Base-by-base conservation (phyloP, 352 stramenopile species). In the Phytopythium litorale region DNA sequence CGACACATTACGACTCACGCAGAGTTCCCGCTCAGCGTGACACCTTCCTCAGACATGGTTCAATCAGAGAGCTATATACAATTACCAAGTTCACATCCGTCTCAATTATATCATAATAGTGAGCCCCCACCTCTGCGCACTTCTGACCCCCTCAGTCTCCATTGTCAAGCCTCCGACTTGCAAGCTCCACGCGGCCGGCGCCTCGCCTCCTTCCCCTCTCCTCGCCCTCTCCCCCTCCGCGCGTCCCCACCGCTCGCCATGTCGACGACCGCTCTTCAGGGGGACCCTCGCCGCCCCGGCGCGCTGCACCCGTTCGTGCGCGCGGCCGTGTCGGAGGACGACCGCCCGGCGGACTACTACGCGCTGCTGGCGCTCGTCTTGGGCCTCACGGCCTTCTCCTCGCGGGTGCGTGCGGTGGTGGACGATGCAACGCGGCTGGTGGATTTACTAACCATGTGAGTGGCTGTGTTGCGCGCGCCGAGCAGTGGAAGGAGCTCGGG, bases 231-330 rank as follows among this genome's bases (percentile, higher is more conserved):
- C 30, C 6, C 51, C n/a, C 33, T 33, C 35, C 35, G 35, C 12
- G 35, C 35, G 38, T 21, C 32, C 21, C 18, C 38, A 21, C n/a
- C 32, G 32, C 55, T 3, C 43, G 50, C 21, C 21, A 79, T 79
- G 72, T 62, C 72, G 33, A 62, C 23, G 55, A 67, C 64, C 25
- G 43, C 12, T 32, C 62, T 76, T 21, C 71, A 79, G 43, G 77
- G 82, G 60, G 81, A 92, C 56, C 81, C 80, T 45, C 77, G 76
- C 12, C 80, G 79, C 51, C 81, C 80, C n/a, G 73, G 70, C 23
- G 78, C 87, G 58, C 70, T 90, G 64, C 77, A 89, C 61, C 75
- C 83, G 66, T 90, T 90, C 63, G 71, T 92, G 62, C 83, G 79
- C 52, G 76, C 87, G 62, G 58, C 66, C 50, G 61, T 79, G 55